Percentiles rank a stretch among this genome's conserved stretches.
These are phyloP conservation scores for Candolleomyces eurysporus DNA, from an alignment of 768 basidiomycete species.

Conservation along the genomic window DNA sequence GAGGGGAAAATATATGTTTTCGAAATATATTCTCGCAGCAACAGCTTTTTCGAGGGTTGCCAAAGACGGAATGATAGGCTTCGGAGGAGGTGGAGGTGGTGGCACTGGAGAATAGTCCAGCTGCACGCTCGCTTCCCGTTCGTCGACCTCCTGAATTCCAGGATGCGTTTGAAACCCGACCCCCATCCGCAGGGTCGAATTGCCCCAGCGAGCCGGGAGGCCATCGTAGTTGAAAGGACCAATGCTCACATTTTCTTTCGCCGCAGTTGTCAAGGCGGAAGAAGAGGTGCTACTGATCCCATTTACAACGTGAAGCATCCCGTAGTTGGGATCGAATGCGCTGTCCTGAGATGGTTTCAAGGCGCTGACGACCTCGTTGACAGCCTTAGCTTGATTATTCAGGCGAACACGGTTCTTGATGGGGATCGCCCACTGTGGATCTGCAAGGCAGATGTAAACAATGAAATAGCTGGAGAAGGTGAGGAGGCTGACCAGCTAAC, in stretches of 20 bases:
- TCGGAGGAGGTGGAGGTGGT: constrained; percentile 39
- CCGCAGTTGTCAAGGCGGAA: constrained; percentile 73
- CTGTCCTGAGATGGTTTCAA: constrained; percentile 55
- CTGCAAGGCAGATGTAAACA: constrained; percentile 37
- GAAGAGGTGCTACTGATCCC: constrained; percentile 69
- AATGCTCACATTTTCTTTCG: constrained; percentile 62
- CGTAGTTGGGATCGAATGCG: constrained; percentile 38
- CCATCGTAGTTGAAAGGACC: constrained; percentile 43
- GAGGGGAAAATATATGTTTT: constrained; percentile 84
- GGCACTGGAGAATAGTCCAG: constrained; percentile 24
- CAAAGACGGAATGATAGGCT: constrained; percentile 79
- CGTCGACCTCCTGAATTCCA: constrained; percentile 63
- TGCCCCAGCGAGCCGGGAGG: constrained; percentile 54
- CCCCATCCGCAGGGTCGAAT: constrained; percentile 60
- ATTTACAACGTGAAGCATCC: constrained; percentile 76
- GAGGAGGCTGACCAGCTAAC: constrained; percentile 63
- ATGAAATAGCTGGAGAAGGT: constrained; percentile 13
- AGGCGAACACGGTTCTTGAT: constrained; percentile 78
- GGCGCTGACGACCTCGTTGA: constrained; percentile 76
- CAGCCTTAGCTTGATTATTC: constrained; percentile 63
- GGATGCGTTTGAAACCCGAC: constrained; percentile 61
- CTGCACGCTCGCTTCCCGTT: constrained; percentile 15
- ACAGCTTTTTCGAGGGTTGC: constrained; percentile 92
- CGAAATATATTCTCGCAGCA: constrained; percentile 90
- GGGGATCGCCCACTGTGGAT: constrained; percentile 85